These are phyloP conservation scores for Xylaria intraflava DNA, from an alignment of 495 filamentous ascomycete genomes.

Conservation along the genomic window DNA sequence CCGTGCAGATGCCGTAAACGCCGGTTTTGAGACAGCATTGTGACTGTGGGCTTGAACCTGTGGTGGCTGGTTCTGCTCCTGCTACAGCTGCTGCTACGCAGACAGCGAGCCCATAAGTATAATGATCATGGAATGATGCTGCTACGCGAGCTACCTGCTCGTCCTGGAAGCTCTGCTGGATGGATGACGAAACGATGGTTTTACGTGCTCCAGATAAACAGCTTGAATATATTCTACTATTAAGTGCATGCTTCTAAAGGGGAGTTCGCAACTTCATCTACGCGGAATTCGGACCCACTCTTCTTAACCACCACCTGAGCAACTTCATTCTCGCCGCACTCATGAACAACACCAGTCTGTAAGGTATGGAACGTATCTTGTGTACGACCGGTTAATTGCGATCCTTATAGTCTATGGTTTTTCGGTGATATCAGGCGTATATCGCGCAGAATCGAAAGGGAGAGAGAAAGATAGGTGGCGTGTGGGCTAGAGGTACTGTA, in stretches of 20 bases:
- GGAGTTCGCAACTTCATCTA: not conserved
- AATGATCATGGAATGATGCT: slow-evolving; percentile 34
- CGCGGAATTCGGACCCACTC: too few relatives aligned
- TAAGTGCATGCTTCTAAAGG: not conserved
- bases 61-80: not conserved
- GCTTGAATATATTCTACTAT: not conserved
- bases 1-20: slow-evolving; percentile 83
- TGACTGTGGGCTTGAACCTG: not conserved
- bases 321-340: too few relatives aligned
- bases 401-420: too few relatives aligned
- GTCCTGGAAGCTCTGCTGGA: too few relatives aligned
- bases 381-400: too few relatives aligned
- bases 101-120: slow-evolving; percentile 33
- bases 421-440: too few relatives aligned
- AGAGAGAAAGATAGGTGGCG: too few relatives aligned
- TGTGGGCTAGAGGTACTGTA: too few relatives aligned
- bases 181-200: not conserved
- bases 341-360: too few relatives aligned
- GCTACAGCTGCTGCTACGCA: slow-evolving; percentile 23
- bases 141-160: not conserved
- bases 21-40: slow-evolving; percentile 65
- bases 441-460: too few relatives aligned
- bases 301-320: not conserved
- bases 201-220: not conserved
- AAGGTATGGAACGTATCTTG: too few relatives aligned